Conservation (phyloP, 1,139 yeast genomes). For the Zygosaccharomyces sapae region DNA sequence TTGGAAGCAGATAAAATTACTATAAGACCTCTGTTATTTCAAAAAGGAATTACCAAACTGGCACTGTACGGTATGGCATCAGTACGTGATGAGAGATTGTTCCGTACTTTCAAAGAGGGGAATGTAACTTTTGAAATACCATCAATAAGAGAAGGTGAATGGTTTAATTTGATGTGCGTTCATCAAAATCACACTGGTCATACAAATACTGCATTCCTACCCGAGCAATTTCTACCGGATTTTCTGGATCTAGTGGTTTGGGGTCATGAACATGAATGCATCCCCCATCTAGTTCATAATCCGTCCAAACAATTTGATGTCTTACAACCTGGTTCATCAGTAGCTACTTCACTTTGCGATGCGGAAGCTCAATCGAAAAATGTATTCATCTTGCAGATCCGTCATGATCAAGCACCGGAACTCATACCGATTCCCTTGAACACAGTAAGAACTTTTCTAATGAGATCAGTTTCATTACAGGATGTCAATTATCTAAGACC, state of each 20-base stretch:
- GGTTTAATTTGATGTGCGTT: constrained; percentile 86
- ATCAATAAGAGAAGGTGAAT: constrained; percentile 50
- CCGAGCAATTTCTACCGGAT: constrained; percentile 76
- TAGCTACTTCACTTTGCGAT: constrained; percentile 84
- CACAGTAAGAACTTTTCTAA: constrained; percentile 78
- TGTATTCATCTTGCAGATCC: constrained; percentile 65
- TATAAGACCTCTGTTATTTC: constrained; percentile 73
- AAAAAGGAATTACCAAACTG: constrained; percentile 74
- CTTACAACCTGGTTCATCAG: constrained; percentile 90
- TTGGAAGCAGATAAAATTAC: constrained; percentile 69
- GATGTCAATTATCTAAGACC: constrained; percentile 54
- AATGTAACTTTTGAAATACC: constrained; percentile 78
- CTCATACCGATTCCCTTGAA: constrained; percentile 63
- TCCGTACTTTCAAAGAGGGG: constrained; percentile 76
- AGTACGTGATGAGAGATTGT: constrained; percentile 83
- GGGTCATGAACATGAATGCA: constrained; percentile 99
- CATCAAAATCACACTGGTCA: constrained; percentile 89
- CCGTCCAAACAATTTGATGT: constrained; percentile 70
- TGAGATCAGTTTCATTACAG: constrained; percentile 58
- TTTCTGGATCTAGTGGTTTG: constrained; percentile 80
- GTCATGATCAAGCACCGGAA: constrained; percentile 50
- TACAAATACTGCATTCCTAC: constrained; percentile 74
- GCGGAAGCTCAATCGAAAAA: constrained; percentile 77
- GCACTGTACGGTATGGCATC: constrained; percentile 88
- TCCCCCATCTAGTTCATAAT: constrained; percentile 64